These are phyloP conservation scores for Kandelia obovata DNA, from an alignment of 345 rosid genomes.

Conservation along the genomic window DNA sequence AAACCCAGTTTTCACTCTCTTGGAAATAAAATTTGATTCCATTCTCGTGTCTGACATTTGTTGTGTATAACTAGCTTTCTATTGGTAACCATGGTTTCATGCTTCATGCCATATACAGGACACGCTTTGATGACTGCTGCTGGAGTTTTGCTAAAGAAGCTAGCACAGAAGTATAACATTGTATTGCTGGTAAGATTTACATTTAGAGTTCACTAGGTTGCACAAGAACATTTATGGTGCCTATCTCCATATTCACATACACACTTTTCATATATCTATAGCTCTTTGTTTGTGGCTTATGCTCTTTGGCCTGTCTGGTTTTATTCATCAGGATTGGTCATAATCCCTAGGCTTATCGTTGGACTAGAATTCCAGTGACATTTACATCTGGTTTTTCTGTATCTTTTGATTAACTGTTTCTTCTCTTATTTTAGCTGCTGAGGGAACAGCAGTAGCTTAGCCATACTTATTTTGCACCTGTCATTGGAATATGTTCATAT, in stretches of 20 bases:
- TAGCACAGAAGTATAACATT: constrained; percentile 65
- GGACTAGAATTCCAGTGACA: too few species aligned
- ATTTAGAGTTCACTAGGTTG: not conserved
- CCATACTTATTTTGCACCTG: too few species aligned
- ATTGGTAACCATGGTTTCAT: constrained; percentile 5
- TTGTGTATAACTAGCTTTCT: not conserved
- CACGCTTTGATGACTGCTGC: constrained; percentile 70
- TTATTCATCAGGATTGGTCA: not conserved
- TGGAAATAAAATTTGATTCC: not conserved
- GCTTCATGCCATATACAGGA: constrained; percentile 40
- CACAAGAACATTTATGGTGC: not conserved
- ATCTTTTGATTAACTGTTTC: too few species aligned
- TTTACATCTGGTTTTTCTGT: too few species aligned
- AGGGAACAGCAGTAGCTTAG: too few species aligned
- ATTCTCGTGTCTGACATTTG: constrained; percentile 1
- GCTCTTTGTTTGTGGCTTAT: not conserved
- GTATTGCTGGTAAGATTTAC: constrained; percentile 52
- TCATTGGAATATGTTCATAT: too few species aligned
- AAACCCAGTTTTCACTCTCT: not conserved
- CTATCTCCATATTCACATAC: not conserved
- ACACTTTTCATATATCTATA: not conserved
- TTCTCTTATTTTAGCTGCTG: too few species aligned
- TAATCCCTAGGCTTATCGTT: not conserved
- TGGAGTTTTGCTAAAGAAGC: constrained; percentile 72
- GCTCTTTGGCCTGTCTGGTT: not conserved